Conservation (phyloP, 768 basidiomycete genomes). For the Psilocybe sp. region DNA sequence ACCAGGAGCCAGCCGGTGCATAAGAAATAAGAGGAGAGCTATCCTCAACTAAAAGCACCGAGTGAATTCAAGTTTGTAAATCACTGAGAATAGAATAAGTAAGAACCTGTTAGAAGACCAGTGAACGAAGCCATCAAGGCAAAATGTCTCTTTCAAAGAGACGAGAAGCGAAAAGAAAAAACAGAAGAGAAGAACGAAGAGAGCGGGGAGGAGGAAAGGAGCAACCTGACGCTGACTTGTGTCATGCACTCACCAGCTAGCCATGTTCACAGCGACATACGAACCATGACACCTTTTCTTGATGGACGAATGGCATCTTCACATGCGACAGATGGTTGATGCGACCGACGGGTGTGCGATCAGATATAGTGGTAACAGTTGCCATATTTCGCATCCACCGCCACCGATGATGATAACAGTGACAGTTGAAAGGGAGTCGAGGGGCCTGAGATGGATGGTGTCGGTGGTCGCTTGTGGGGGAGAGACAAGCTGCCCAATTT, state of each 20-base stretch:
- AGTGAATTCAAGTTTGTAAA: not conserved
- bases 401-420: no score
- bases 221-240: not conserved
- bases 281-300: not conserved
- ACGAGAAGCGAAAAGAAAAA: conserved; percentile 20
- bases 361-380: not conserved
- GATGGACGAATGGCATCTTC: no score
- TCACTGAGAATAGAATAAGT: not conserved
- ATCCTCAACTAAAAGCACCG: conserved; percentile 45
- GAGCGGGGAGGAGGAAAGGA: conserved; percentile 3
- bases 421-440: not conserved
- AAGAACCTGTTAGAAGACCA: conserved; percentile 34
- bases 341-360: not conserved
- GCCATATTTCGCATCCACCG: not conserved
- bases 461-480: no score
- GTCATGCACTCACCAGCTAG: conserved; percentile 1
- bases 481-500: no score
- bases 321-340: conserved; percentile 8
- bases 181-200: conserved; percentile 18
- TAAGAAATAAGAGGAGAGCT: conserved; percentile 54
- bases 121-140: conserved; percentile 49
- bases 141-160: conserved; percentile 12
- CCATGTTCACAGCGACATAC: conserved; percentile 2
- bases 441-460: no score
- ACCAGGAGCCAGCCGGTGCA: conserved; percentile 47